These are phyloP conservation scores for Buxus sempervirens DNA, from an alignment of 164 flowering plant genomes.

Conservation along the genomic window DNA sequence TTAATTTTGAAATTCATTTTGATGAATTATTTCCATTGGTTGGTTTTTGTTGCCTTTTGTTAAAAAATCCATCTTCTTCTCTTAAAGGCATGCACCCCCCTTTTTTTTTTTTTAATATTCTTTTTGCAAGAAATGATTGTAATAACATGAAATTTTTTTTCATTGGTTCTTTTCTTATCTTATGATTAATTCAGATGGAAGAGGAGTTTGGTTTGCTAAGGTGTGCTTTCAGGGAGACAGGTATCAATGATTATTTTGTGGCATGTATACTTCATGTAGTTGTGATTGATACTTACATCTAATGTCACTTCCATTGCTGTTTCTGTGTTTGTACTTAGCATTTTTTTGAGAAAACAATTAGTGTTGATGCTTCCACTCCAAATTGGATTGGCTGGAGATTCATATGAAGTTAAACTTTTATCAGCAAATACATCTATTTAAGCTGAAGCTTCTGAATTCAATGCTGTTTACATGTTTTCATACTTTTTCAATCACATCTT, in stretches of 20 bases:
- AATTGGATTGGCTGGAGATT: conserved; percentile 49
- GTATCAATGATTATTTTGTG: conserved; percentile 37
- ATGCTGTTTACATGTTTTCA: conserved; percentile 58
- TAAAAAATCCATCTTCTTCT: too few species aligned
- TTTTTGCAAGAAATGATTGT: too few species aligned
- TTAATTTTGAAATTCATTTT: too few species aligned
- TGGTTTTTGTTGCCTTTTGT: too few species aligned
- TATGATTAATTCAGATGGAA: conserved; percentile 49
- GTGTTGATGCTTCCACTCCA: conserved; percentile 57
- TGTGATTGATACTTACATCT: too few species aligned
- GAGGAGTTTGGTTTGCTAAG: conserved; percentile 59
- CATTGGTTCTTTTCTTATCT: too few species aligned
- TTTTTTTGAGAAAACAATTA: background rate
- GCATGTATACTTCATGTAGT: conserved; percentile 60
- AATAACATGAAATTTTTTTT: too few species aligned
- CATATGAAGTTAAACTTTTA: conserved; percentile 50
- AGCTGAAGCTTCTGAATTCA: conserved; percentile 47
- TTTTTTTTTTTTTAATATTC: too few species aligned
- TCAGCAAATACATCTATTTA: conserved; percentile 53
- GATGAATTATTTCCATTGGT: too few species aligned
- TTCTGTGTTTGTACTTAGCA: too few species aligned
- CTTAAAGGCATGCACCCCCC: too few species aligned
- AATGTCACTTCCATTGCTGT: background rate
- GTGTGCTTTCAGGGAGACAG: conserved; percentile 37
- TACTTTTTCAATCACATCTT: conserved; percentile 65